Conservation (phyloP, 495 filamentous ascomycete genomes). For the Penicillium malachiteum region DNA sequence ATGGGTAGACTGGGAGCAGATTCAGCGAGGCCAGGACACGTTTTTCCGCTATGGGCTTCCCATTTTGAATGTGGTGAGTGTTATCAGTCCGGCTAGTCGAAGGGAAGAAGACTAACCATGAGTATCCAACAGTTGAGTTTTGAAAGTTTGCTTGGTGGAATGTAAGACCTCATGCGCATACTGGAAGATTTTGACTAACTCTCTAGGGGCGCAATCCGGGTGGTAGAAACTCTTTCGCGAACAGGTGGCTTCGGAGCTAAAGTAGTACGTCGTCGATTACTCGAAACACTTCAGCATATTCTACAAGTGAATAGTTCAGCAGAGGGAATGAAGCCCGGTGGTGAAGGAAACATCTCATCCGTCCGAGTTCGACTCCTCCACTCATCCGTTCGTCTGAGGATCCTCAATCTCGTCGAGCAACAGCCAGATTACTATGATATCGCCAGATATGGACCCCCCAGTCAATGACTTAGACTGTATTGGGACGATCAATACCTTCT, state of each 20-base stretch:
- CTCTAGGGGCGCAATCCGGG: conserved; percentile 49
- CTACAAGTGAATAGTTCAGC: conserved; percentile 66
- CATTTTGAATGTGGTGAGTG: conserved; percentile 49
- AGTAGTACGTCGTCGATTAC: conserved; percentile 65
- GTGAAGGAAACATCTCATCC: conserved; percentile 64
- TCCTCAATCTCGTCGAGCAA: conserved; percentile 55
- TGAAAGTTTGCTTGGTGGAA: conserved; percentile 42
- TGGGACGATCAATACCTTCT: conserved; percentile 68
- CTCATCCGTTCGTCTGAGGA: conserved; percentile 64
- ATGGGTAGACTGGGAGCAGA: conserved; percentile 84
- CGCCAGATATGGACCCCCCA: conserved; percentile 59
- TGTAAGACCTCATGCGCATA: conserved; percentile 17
- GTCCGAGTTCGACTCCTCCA: conserved; percentile 76
- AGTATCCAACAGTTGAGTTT: conserved; percentile 32
- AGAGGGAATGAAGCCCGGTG: conserved; percentile 65
- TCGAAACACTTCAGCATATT: conserved; percentile 77
- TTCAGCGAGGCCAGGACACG: conserved; percentile 58
- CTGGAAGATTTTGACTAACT: not conserved
- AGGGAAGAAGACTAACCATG: not conserved
- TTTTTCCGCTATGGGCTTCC: conserved; percentile 74
- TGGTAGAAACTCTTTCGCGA: conserved; percentile 72
- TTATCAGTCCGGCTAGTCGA: not conserved
- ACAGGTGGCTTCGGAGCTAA: conserved; percentile 77
- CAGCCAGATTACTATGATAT: conserved; percentile 64
- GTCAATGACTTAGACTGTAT: conserved; percentile 76